A percentile compares a stretch with the other conserved stretches of the same genome.
These are phyloP conservation scores for Blastomyces silverae DNA, from an alignment of 2,329 filamentous ascomycete species.

Conservation along the genomic window DNA sequence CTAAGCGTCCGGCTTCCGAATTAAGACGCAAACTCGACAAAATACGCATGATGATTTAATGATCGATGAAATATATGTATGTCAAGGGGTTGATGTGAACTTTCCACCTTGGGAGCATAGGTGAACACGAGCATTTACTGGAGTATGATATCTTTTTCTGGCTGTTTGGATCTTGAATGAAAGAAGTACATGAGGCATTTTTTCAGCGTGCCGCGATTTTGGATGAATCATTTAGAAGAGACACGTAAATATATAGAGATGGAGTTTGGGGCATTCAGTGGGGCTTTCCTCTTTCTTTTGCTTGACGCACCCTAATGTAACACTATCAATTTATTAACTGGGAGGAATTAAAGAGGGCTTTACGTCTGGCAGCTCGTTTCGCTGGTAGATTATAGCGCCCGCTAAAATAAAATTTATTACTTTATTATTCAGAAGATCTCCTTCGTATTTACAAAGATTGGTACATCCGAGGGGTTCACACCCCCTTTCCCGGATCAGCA, in stretches of 20 bases:
- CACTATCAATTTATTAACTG: not conserved
- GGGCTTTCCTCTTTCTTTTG: not conserved
- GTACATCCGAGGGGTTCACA: not conserved
- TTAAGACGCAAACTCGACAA: not conserved
- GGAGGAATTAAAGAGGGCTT: not conserved
- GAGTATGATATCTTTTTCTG: not conserved
- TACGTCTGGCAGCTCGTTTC: not conserved
- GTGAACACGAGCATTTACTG: not conserved
- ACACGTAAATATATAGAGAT: not conserved
- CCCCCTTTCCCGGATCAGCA: not conserved
- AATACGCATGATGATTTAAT: not conserved
- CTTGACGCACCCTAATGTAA: conserved; percentile 5
- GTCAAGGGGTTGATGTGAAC: not conserved
- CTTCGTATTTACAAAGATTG: not conserved
- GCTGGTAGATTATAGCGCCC: not conserved
- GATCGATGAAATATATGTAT: not conserved
- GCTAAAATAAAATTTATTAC: not conserved
- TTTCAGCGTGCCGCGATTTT: not conserved
- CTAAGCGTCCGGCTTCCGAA: not conserved
- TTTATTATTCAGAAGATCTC: not conserved
- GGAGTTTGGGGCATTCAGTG: not conserved
- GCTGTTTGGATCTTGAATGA: not conserved
- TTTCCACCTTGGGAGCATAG: too few species aligned
- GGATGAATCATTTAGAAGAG: not conserved
- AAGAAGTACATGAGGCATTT: not conserved